Percentiles rank a stretch among this genome's conserved stretches.
Conservation (phyloP, 768 basidiomycete genomes). For the Serendipita vermifera region DNA sequence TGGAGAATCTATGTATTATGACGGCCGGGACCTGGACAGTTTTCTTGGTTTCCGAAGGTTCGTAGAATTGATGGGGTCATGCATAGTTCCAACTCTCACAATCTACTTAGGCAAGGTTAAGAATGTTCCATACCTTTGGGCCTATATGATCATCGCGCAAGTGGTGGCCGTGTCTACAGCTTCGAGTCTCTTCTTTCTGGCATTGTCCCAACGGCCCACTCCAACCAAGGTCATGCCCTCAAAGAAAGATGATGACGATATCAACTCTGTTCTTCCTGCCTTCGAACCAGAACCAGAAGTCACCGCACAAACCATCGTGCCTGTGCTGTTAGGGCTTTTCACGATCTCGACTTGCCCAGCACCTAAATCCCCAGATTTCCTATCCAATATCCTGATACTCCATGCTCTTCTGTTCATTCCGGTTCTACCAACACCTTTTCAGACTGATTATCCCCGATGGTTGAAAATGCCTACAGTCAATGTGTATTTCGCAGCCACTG, state of each 20-base stretch:
- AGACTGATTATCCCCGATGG: constrained; percentile 11
- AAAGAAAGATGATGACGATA: not conserved
- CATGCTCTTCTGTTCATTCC: constrained; percentile 45
- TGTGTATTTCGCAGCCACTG: constrained; percentile 29
- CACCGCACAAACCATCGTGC: constrained; percentile 27
- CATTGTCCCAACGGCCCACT: constrained; percentile 24
- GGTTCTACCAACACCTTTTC: constrained; percentile 24
- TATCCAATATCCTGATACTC: constrained; percentile 47
- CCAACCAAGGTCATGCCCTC: not conserved
- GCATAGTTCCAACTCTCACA: no score
- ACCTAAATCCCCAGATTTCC: constrained; percentile 34
- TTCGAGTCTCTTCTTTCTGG: constrained; percentile 47
- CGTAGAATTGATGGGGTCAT: no score
- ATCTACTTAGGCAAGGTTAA: constrained; percentile 16
- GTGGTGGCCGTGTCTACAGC: constrained; percentile 58
- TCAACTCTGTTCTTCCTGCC: constrained; percentile 5
- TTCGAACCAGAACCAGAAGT: not conserved
- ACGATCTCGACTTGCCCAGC: constrained; percentile 35
- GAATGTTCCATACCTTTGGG: constrained; percentile 41
- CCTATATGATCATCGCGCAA: constrained; percentile 62
- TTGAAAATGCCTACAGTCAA: constrained; percentile 18
- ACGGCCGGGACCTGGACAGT: constrained; percentile 46
- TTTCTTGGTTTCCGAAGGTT: constrained; percentile 41
- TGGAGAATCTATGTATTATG: constrained; percentile 48
- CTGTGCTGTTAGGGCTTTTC: constrained; percentile 33